Base-by-base conservation (phyloP, 225 moss, liverwort and hornwort species). In the Bryum argenteum region DNA sequence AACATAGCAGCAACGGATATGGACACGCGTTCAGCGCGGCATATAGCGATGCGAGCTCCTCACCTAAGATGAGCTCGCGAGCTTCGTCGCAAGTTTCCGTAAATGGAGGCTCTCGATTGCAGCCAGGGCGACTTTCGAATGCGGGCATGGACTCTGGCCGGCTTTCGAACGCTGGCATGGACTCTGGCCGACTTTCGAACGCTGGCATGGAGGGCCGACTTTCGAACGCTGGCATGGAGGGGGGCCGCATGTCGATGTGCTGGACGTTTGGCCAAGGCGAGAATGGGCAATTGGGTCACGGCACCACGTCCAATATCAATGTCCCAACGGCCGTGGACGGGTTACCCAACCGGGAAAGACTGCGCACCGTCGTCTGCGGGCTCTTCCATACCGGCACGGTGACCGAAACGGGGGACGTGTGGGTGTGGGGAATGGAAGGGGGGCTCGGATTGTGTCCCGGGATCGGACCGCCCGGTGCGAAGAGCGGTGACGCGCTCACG, bases 351-450 rank as follows among this genome's bases (percentile, higher is more conserved):
- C 76, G 67, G n/a, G 88, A 88, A 76, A 69, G 72, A 69, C 57
- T 88, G 26, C 80, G 67, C 47, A 81, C 88, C 12, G 81, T 88
- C 14, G 80, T 76, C 6, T 88, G 88, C 71, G 88, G 88, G 40
- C 66, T 83, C 21, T 88, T 85, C 53, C 88, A 88, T 33, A 73
- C 88, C 23, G 82, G 75, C 14, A 50, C 78, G 8, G 88, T 85
- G 22, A 80, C 78, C 9, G 82, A 85, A 59, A 85, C 82, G 15
- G 88, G 88, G 9, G 85, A 85, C 71, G 83, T 88, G 5, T 88
- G 88, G 88, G 85, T 85, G 19, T 88, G 88, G 88, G 88, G 88
- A n/a, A 88, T 88, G 88, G 88, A 88, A 52, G 88, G 88, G 0
- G 88, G 88, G 22, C 74, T 85, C 0, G 88, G 88, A 11, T 56